These are phyloP conservation scores for Elongisporangium anandrum DNA, from an alignment of 352 stramenopile species.

Conservation along the genomic window DNA sequence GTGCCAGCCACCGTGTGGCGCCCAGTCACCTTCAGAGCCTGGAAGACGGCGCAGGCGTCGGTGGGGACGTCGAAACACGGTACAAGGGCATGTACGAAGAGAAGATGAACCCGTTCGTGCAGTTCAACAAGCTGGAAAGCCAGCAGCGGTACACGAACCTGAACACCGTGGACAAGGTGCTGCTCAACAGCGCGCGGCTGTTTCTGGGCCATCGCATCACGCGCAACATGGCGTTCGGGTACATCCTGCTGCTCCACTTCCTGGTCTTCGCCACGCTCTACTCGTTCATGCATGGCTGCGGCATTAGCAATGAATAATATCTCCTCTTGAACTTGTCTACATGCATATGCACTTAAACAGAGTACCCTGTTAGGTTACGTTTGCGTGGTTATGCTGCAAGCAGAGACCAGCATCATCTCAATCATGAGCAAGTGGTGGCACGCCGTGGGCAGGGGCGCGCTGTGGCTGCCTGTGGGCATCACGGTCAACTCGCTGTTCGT, in stretches of 20 bases:
- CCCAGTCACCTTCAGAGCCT: conserved; percentile 11
- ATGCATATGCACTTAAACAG: no score
- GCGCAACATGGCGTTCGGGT: conserved; percentile 78
- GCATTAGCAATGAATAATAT: conserved; percentile 61
- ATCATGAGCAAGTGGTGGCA: conserved; percentile 57
- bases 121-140: conserved; percentile 89
- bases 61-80: conserved; percentile 56
- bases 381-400: not conserved
- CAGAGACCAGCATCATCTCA: not conserved
- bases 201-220: conserved; percentile 80
- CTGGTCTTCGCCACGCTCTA: conserved; percentile 85
- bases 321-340: conserved; percentile 1
- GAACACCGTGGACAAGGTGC: conserved; percentile 88
- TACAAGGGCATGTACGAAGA: conserved; percentile 89
- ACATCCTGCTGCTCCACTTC: conserved; percentile 83
- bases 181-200: conserved; percentile 82
- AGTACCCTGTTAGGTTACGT: not conserved
- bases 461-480: conserved; percentile 81
- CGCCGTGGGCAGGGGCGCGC: conserved; percentile 44
- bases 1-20: conserved; percentile 8
- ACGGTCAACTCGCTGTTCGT: conserved; percentile 69
- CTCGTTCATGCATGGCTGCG: conserved; percentile 84
- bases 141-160: conserved; percentile 89
- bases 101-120: conserved; percentile 90
- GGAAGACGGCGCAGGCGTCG: conserved; percentile 30